Evolutionary conservation across 257 asterid species (phyloP).

Genomic region (Eucommia ulmoides): DNA sequence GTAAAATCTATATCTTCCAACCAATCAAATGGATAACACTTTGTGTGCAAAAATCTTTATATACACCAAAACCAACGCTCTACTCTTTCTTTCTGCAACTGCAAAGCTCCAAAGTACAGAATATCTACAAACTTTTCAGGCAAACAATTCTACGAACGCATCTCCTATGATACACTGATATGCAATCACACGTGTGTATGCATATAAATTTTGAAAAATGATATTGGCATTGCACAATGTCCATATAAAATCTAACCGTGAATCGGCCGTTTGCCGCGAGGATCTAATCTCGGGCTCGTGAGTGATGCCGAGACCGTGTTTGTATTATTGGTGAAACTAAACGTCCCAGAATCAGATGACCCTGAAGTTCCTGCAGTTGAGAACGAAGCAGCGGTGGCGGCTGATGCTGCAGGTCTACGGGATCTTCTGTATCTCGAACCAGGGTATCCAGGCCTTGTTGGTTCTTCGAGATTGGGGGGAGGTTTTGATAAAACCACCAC

Average conservation of each 20-base stretch:
- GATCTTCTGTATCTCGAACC: constrained; percentile 43
- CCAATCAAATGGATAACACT: too few species aligned
- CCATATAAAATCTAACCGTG: constrained; percentile 11
- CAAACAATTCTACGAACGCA: too few species aligned
- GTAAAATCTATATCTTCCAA: too few species aligned
- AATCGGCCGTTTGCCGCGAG: constrained; percentile 45
- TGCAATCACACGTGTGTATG: too few species aligned
- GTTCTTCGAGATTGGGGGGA: constrained; percentile 65
- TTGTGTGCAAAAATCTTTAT: too few species aligned
- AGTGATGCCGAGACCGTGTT: constrained; percentile 26
- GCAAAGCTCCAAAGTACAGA: too few species aligned
- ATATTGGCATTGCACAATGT: too few species aligned
- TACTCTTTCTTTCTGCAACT: too few species aligned
- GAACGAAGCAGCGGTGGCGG: constrained; percentile 31
- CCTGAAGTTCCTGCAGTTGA: constrained; percentile 38
- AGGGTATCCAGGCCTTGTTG: constrained; percentile 61
- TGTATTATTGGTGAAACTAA: constrained; percentile 28
- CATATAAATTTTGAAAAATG: too few species aligned
- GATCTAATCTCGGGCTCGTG: constrained; percentile 23
- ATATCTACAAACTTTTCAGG: too few species aligned
- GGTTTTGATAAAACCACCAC: constrained; percentile 53
- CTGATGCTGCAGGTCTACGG: constrained; percentile 17
- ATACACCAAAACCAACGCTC: too few species aligned
- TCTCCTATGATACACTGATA: too few species aligned
- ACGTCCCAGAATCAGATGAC: constrained; percentile 27